Evolutionary conservation across 2,329 filamentous ascomycete genomes (phyloP).

Genomic region (Parafenestella ontariensis): DNA sequence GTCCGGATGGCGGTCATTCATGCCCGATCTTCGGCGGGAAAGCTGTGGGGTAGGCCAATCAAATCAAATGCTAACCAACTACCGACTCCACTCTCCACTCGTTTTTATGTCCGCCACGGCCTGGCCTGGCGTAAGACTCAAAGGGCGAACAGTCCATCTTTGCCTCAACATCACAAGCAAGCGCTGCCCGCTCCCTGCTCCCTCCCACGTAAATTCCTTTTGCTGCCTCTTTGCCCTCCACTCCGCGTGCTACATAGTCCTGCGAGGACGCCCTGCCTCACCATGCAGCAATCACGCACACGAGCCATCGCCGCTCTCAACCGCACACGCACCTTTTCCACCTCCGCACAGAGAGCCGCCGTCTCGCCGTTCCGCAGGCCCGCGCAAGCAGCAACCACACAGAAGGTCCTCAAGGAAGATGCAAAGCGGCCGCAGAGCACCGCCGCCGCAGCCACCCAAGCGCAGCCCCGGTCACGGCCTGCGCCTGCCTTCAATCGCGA

Average conservation of each 20-base stretch:
- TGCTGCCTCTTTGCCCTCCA: constrained; percentile 8
- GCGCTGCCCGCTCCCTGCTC: too few species aligned
- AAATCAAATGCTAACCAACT: constrained; percentile 1
- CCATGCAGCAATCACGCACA: constrained; percentile 47
- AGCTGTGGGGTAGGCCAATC: constrained; percentile 20
- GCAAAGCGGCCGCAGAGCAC: constrained; percentile 54
- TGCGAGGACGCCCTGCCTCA: constrained; percentile 23
- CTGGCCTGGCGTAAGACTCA: constrained; percentile 26
- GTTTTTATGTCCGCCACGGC: constrained; percentile 17
- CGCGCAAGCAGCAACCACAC: constrained; percentile 40
- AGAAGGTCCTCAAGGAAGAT: constrained; percentile 47
- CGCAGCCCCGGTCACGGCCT: constrained; percentile 45
- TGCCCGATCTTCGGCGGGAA: constrained; percentile 17
- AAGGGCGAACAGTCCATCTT: neutral
- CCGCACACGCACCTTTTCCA: constrained; percentile 54
- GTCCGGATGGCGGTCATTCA: neutral
- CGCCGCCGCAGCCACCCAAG: constrained; percentile 45
- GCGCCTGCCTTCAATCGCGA: constrained; percentile 60
- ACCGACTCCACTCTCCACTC: constrained; percentile 16
- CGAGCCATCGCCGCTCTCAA: constrained; percentile 47
- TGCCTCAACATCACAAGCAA: too few species aligned
- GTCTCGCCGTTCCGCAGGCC: constrained; percentile 54
- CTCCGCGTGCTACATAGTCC: constrained; percentile 16
- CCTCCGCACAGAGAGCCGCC: constrained; percentile 49
- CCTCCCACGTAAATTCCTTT: constrained; percentile 13